Evolutionary conservation across 2,329 filamentous ascomycete genomes (phyloP).

Genomic region (Sarocladium strictum): DNA sequence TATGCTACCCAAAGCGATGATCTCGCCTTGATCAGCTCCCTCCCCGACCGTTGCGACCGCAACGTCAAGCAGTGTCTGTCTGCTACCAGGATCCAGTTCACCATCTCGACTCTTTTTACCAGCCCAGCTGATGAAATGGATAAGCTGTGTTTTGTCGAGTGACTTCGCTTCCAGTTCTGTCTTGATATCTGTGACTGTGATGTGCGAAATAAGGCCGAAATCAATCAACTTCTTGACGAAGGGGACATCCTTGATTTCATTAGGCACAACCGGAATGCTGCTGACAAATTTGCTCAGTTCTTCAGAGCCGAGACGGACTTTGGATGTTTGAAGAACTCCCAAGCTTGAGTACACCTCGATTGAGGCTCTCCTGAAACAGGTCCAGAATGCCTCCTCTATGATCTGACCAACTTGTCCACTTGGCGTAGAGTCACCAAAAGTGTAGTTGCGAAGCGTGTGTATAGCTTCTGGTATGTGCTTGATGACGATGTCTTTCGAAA

Average conservation of each 20-base stretch:
- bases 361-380: slow-evolving; percentile 70
- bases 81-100: slow-evolving; percentile 64
- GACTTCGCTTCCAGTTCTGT: slow-evolving; percentile 77
- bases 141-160: slow-evolving; percentile 69
- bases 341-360: slow-evolving; percentile 86
- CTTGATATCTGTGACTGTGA: slow-evolving; percentile 82
- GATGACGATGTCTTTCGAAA: slow-evolving; percentile 57
- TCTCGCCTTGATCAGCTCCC: slow-evolving; percentile 55
- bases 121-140: slow-evolving; percentile 80
- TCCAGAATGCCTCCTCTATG: slow-evolving; percentile 96
- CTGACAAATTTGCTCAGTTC: slow-evolving; percentile 69
- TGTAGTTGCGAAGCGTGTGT: slow-evolving; percentile 82
- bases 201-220: slow-evolving; percentile 79
- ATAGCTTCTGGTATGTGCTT: slow-evolving; percentile 71
- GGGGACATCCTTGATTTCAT: slow-evolving; percentile 63
- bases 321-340: slow-evolving; percentile 77
- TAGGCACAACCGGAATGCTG: slow-evolving; percentile 79
- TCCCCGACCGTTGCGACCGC: slow-evolving; percentile 67
- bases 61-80: slow-evolving; percentile 68
- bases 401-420: slow-evolving; percentile 76
- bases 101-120: slow-evolving; percentile 64
- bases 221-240: slow-evolving; percentile 79
- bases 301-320: slow-evolving; percentile 70
- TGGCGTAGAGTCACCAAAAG: slow-evolving; percentile 84
- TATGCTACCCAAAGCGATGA: slow-evolving; percentile 74